phyloP scores from a whole-genome alignment of 2,329 filamentous ascomycete species.

The Grosmannia clavigera region DNA sequence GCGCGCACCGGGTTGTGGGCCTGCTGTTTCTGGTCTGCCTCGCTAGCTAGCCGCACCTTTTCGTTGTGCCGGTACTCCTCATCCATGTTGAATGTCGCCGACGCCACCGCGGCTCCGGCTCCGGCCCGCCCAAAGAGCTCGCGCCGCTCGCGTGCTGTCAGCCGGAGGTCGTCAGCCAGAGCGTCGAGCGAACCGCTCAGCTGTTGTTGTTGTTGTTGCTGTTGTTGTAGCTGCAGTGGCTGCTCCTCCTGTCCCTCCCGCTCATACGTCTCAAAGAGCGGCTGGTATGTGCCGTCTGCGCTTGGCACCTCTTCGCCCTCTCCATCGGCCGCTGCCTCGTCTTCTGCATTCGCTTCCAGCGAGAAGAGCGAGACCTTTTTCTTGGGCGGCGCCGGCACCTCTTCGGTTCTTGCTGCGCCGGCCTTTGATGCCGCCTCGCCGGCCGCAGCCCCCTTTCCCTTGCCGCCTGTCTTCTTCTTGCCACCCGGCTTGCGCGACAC shows the following conservation, averaged over 20 bases:
- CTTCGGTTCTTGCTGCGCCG: background rate
- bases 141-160: slow-evolving; percentile 63
- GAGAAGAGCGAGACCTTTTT: slow-evolving; percentile 62
- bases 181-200: slow-evolving; percentile 40
- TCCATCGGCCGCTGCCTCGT: slow-evolving; percentile 13
- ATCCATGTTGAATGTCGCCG: slow-evolving; percentile 84
- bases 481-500: slow-evolving; percentile 64
- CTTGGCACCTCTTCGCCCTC: slow-evolving; percentile 9
- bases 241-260: slow-evolving; percentile 19
- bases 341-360: slow-evolving; percentile 37
- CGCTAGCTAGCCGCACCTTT: slow-evolving; percentile 54
- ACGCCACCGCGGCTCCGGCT: slow-evolving; percentile 33
- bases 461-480: slow-evolving; percentile 28
- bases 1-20: slow-evolving; percentile 72
- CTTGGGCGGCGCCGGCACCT: slow-evolving; percentile 23
- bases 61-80: slow-evolving; percentile 80
- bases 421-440: slow-evolving; percentile 9
- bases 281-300: slow-evolving; percentile 30
- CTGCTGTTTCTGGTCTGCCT: slow-evolving; percentile 55
- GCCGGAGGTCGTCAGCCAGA: slow-evolving; percentile 66
- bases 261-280: slow-evolving; percentile 30
- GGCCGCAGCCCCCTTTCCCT: slow-evolving; percentile 4
- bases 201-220: slow-evolving; percentile 6
- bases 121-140: slow-evolving; percentile 71
- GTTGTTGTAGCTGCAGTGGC: slow-evolving; percentile 5